Evolutionary conservation across 73 alveolate genomes (phyloP).

Genomic region (Paramecium caudatum): DNA sequence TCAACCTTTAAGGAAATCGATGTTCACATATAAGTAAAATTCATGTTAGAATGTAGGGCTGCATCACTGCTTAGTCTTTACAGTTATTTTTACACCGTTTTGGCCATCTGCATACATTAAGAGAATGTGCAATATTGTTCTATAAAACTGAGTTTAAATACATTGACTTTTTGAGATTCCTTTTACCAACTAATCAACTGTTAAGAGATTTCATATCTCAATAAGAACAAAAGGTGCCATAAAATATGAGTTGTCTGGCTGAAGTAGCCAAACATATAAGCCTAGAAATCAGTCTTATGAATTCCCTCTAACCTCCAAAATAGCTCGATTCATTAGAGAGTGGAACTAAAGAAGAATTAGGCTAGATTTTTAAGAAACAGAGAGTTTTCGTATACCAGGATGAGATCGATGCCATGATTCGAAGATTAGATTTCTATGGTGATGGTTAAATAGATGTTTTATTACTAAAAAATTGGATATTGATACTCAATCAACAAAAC

Average conservation of each 20-base stretch:
- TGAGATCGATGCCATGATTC: conserved; percentile 36
- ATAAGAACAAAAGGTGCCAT: not conserved
- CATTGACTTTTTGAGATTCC: conserved; percentile 45
- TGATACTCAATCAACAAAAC: not conserved
- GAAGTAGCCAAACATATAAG: conserved; percentile 55
- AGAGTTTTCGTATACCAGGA: conserved; percentile 1
- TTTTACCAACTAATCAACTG: conserved; percentile 34
- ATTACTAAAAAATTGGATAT: conserved; percentile 28
- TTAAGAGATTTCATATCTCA: conserved; percentile 32
- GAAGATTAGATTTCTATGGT: conserved; percentile 66
- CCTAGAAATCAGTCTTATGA: conserved; percentile 21
- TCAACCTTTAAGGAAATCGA: conserved; percentile 12
- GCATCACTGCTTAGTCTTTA: not conserved
- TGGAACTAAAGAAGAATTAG: conserved; percentile 54
- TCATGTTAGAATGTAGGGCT: not conserved
- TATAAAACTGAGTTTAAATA: conserved; percentile 43
- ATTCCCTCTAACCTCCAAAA: not conserved
- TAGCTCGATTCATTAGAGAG: not conserved
- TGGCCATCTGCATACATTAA: conserved; percentile 14
- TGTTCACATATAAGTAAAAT: not conserved
- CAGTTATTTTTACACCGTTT: conserved; percentile 8
- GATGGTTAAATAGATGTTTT: conserved; percentile 57
- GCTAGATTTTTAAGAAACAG: not conserved
- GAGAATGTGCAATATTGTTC: conserved; percentile 38
- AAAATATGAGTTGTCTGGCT: not conserved